A percentile compares a stretch with the other conserved stretches of the same genome.
Evolutionary conservation across 139 green algal species (phyloP).

Genomic region (Micractinium conductrix): DNA sequence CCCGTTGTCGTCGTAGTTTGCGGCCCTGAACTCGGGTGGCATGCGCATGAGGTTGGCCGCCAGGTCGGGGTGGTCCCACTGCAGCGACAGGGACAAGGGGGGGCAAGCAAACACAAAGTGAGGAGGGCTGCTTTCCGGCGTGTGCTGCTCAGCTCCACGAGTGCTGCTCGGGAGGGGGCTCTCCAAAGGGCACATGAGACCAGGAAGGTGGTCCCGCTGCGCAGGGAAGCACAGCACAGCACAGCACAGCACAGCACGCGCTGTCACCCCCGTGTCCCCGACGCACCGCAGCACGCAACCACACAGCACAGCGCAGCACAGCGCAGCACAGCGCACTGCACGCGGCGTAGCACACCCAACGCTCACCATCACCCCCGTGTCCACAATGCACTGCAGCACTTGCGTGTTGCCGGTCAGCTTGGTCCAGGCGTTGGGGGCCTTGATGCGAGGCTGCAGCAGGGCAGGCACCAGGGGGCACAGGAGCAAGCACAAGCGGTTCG

Average conservation of each 20-base stretch:
- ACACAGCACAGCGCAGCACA: no score
- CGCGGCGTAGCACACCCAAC: no score
- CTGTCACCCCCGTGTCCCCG: slow-evolving; percentile 10
- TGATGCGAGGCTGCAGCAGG: background rate
- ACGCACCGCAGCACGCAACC: background rate
- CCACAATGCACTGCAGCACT: background rate
- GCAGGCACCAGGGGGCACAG: background rate
- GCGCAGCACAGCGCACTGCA: no score
- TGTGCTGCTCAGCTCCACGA: no score
- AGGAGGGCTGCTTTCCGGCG: no score
- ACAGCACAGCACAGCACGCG: background rate
- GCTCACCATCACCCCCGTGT: background rate
- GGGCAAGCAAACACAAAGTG: background rate
- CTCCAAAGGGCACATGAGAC: no score
- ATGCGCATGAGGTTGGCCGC: background rate
- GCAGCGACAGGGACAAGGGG: background rate
- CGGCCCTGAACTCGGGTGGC: background rate
- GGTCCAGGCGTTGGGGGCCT: background rate
- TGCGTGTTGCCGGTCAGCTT: background rate
- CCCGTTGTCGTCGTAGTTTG: slow-evolving; percentile 19
- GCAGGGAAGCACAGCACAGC: background rate
- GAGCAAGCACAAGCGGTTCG: background rate
- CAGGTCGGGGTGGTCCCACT: slow-evolving; percentile 30
- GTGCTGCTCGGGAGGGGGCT: background rate
- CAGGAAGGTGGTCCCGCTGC: no score